phyloP scores from a whole-genome alignment of 2,329 filamentous ascomycete genomes.

The Boeremia exigua region DNA sequence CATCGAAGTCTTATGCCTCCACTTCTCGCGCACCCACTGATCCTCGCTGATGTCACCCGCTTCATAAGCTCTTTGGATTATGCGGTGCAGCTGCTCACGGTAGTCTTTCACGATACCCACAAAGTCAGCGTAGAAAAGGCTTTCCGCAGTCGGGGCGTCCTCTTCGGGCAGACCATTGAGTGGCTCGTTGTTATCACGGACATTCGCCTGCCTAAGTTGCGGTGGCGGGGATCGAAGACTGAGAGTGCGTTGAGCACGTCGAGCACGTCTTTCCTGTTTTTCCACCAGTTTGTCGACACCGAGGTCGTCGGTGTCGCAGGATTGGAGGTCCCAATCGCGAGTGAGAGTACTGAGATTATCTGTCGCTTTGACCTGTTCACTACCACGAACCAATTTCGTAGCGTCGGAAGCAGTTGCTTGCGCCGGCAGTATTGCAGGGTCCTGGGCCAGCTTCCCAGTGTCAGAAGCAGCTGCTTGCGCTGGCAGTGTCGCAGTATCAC shows the following conservation, averaged over 20 bases:
- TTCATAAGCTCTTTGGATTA: neutral
- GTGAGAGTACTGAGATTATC: neutral
- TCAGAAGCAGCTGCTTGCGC: neutral
- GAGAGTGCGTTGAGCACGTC: neutral
- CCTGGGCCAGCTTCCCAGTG: no score
- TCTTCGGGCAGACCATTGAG: neutral
- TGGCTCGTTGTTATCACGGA: neutral
- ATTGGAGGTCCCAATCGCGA: slow-evolving; percentile 2
- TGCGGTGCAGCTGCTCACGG: neutral
- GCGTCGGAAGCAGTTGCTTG: neutral
- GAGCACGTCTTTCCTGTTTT: neutral
- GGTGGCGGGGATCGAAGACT: no score
- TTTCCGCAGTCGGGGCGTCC: neutral
- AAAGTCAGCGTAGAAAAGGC: slow-evolving; percentile 1
- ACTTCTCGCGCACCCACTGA: slow-evolving; percentile 1
- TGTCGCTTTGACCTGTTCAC: neutral
- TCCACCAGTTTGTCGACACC: neutral
- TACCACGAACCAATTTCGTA: neutral
- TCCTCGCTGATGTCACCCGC: slow-evolving; percentile 1
- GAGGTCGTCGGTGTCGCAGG: neutral
- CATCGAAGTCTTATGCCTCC: neutral
- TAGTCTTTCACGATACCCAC: neutral
- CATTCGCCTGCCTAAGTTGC: neutral
- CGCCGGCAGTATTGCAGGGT: neutral
- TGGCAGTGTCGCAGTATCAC: neutral